Conservation (phyloP, 257 asterid species). For the Fraxinus anomala region DNA sequence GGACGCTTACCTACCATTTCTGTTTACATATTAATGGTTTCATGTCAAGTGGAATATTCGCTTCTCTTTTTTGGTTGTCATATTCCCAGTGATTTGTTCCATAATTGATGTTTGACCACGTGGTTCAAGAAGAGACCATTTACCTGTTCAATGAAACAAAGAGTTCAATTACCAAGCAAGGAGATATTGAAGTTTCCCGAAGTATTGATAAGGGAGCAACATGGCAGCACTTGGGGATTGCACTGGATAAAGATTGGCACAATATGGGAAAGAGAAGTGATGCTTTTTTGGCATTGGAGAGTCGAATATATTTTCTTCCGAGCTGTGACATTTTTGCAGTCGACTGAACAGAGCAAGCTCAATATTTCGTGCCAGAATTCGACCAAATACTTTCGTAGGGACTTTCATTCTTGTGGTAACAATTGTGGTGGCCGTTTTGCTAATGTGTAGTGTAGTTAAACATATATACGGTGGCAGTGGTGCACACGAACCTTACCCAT, state of each 20-base stretch:
- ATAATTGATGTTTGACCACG: constrained; percentile 26
- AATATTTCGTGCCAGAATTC: constrained; percentile 55
- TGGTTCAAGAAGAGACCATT: constrained; percentile 64
- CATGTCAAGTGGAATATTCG: not conserved
- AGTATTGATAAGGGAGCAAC: constrained; percentile 85
- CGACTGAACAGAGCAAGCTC: constrained; percentile 68
- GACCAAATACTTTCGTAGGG: constrained; percentile 55
- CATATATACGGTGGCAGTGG: constrained; percentile 79
- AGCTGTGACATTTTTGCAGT: constrained; percentile 61
- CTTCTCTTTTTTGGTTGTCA: not conserved
- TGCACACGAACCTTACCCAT: constrained; percentile 80
- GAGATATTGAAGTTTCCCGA: constrained; percentile 90
- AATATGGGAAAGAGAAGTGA: constrained; percentile 81
- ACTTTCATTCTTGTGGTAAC: constrained; percentile 42
- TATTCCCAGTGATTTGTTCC: constrained; percentile 6
- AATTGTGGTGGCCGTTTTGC: constrained; percentile 31
- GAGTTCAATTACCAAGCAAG: constrained; percentile 85
- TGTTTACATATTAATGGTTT: not conserved
- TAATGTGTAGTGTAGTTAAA: constrained; percentile 62
- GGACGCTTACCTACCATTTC: not conserved
- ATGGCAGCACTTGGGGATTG: constrained; percentile 88
- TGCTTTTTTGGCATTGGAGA: constrained; percentile 56
- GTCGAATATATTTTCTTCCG: constrained; percentile 55
- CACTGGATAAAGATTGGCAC: constrained; percentile 96
- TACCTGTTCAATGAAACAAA: constrained; percentile 85